phyloP scores from a whole-genome alignment of 495 filamentous ascomycete species.

The Penicillium angulare region DNA sequence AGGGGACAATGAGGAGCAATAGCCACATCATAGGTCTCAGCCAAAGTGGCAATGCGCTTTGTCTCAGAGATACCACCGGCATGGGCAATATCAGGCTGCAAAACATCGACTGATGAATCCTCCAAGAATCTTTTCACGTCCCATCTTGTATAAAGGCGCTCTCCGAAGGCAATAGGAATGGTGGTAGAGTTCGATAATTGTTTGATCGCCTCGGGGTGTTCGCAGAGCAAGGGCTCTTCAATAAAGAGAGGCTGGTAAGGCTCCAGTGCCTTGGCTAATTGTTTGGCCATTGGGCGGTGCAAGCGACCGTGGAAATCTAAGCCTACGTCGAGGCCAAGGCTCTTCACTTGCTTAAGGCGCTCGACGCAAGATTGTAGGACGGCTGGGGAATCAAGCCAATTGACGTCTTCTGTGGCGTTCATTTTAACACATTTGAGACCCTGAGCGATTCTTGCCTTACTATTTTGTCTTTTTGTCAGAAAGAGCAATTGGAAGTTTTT shows the following conservation, averaged over 20 bases:
- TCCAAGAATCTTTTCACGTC: slow-evolving; percentile 74
- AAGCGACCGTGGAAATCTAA: slow-evolving; percentile 80
- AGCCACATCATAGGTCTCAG: slow-evolving; percentile 77
- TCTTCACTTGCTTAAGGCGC: slow-evolving; percentile 67
- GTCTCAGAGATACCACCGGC: slow-evolving; percentile 78
- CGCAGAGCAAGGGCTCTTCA: slow-evolving; percentile 73
- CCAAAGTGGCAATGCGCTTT: slow-evolving; percentile 67
- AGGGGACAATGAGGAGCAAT: slow-evolving; percentile 78
- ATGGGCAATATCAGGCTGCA: slow-evolving; percentile 77
- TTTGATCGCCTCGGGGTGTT: slow-evolving; percentile 70
- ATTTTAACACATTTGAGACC: slow-evolving; percentile 77
- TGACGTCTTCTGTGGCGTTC: slow-evolving; percentile 79
- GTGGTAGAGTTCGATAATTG: slow-evolving; percentile 60
- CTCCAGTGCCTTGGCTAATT: slow-evolving; percentile 70
- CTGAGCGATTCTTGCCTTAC: slow-evolving; percentile 63
- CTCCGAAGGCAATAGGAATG: slow-evolving; percentile 73
- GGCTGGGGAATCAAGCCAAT: slow-evolving; percentile 75
- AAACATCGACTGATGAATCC: slow-evolving; percentile 65
- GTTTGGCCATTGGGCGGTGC: slow-evolving; percentile 81
- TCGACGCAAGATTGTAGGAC: slow-evolving; percentile 64
- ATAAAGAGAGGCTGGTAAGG: slow-evolving; percentile 74
- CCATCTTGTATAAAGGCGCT: slow-evolving; percentile 73
- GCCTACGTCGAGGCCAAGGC: slow-evolving; percentile 68
- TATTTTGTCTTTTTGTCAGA: slow-evolving; percentile 6
- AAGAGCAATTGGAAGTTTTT: background rate